Evolutionary conservation across 2,329 filamentous ascomycete genomes (phyloP), one percentile per base, ranked within the genome.

Genomic region (Fusarium goolgardi): DNA sequence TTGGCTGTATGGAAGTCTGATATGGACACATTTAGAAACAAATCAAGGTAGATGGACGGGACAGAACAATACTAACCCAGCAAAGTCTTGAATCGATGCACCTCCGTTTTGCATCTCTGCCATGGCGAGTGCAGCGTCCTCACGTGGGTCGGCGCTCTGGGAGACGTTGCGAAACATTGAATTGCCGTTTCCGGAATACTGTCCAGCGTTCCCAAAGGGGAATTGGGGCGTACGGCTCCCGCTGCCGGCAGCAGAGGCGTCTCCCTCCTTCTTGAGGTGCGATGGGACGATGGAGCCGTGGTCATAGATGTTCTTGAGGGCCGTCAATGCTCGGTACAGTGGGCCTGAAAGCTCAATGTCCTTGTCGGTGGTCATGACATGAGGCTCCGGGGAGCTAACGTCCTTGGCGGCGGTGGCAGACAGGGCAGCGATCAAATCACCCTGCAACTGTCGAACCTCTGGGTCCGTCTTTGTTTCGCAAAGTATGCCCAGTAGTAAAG

Each of bases 331-430:
- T 55, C 88, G 80, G 57, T 84, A 89, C 3, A 90, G 76, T 2
- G 88, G 88, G 0, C 88, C 88, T 0, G 86, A 88, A 3, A 89
- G 80, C 70, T 88, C 86, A 50, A 89, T 88, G 44, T 89, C 86
- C 69, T 84, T 86, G 71, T 88, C 86, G 3, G 83, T 86, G 44
- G 82, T 83, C 13, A 81, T 78, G 31, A 88, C 84, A 66, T 87
- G 83, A 0, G 82, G 80, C 11, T 84, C 81, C 3, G 86, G 82
- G 1, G 86, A 85, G 46, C 80, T 83, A 47, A 82, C 81, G 45
- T 90, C 88, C 73, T 88, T 90, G 16, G 87, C 87, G 0, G 88
- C 87, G 0, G 88, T 88, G 3, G 86, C 87, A 0, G 88, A 90
- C 18, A 90, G 79, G 1, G 88, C 88, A 11, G 84, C 83, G 55